These are phyloP conservation scores for Boletus sp. DNA, from an alignment of 768 basidiomycete species.

Conservation along the genomic window DNA sequence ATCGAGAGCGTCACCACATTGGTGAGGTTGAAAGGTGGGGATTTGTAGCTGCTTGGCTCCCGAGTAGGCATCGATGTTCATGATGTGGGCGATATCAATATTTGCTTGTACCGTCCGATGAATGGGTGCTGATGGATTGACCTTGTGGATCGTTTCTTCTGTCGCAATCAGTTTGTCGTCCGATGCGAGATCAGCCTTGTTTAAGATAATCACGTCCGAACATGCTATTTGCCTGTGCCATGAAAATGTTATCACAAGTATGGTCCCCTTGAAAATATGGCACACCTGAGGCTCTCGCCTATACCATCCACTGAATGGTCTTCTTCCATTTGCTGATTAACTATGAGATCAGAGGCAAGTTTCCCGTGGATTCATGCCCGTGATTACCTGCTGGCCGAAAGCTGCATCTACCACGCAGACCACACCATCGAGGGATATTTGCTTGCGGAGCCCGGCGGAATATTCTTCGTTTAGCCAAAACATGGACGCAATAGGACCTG, in stretches of 20 bases:
- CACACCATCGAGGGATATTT: slow-evolving; percentile 83
- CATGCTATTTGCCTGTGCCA: slow-evolving; percentile 83
- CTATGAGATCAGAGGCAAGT: slow-evolving; percentile 2
- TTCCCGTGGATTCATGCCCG: slow-evolving; percentile 32
- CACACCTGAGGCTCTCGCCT: slow-evolving; percentile 79
- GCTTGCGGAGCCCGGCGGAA: slow-evolving; percentile 59
- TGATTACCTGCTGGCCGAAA: slow-evolving; percentile 63
- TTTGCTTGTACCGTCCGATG: slow-evolving; percentile 67
- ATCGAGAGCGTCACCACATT: slow-evolving; percentile 32
- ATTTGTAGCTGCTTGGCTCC: slow-evolving; percentile 37
- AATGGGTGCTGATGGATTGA: slow-evolving; percentile 81
- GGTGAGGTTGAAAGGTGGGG: slow-evolving; percentile 27
- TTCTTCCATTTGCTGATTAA: slow-evolving; percentile 79
- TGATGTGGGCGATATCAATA: slow-evolving; percentile 73
- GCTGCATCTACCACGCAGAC: slow-evolving; percentile 90
- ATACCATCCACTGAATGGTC: slow-evolving; percentile 61
- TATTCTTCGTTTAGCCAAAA: slow-evolving; percentile 90
- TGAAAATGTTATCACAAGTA: background rate
- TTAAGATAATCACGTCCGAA: slow-evolving; percentile 88
- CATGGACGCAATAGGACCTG: slow-evolving; percentile 83
- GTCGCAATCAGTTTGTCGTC: slow-evolving; percentile 43
- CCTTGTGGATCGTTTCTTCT: slow-evolving; percentile 59
- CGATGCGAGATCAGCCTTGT: slow-evolving; percentile 81
- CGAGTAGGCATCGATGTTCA: slow-evolving; percentile 80
- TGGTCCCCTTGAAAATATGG: background rate